These are phyloP conservation scores for Teratosphaeria destructans DNA, from an alignment of 2,329 filamentous ascomycete species.

Conservation along the genomic window DNA sequence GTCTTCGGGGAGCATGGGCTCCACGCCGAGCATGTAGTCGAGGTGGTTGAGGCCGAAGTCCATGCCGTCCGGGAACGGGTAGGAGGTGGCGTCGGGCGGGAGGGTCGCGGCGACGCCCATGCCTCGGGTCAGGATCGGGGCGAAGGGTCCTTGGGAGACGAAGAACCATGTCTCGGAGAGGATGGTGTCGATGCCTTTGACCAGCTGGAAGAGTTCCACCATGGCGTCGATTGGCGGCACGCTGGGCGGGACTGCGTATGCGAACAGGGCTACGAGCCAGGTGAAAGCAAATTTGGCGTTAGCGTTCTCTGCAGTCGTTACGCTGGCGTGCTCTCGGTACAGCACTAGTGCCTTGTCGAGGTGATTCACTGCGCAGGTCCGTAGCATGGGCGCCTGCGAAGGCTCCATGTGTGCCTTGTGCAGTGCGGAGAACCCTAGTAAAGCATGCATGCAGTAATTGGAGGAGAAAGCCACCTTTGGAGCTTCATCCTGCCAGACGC, in stretches of 20 bases:
- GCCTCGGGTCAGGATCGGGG: constrained; percentile 16
- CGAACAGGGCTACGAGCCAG: constrained; percentile 20
- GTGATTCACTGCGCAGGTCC: constrained; percentile 20
- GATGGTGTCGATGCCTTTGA: constrained; percentile 17
- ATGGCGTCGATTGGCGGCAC: constrained; percentile 20
- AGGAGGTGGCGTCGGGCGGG: neutral
- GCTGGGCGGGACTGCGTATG: constrained; percentile 18
- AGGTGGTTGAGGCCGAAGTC: constrained; percentile 22
- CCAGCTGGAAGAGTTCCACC: constrained; percentile 19
- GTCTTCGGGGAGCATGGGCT: constrained; percentile 20
- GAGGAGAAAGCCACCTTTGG: constrained; percentile 18
- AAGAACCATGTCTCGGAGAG: constrained; percentile 18
- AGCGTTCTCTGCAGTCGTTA: constrained; percentile 15
- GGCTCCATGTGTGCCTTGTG: constrained; percentile 19
- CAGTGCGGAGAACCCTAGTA: constrained; percentile 21
- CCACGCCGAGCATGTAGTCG: constrained; percentile 22
- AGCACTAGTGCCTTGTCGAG: constrained; percentile 20
- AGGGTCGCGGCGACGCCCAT: constrained; percentile 7
- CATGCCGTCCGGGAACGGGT: constrained; percentile 15
- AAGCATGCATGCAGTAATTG: constrained; percentile 20
- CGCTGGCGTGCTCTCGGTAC: constrained; percentile 13
- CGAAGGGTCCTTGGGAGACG: constrained; percentile 21
- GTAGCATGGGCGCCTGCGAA: constrained; percentile 11
- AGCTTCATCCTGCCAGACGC: constrained; percentile 19
- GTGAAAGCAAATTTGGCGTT: constrained; percentile 20